Conservation (phyloP, 2,329 filamentous ascomycete genomes). For the Paecilomyces variotii region DNA sequence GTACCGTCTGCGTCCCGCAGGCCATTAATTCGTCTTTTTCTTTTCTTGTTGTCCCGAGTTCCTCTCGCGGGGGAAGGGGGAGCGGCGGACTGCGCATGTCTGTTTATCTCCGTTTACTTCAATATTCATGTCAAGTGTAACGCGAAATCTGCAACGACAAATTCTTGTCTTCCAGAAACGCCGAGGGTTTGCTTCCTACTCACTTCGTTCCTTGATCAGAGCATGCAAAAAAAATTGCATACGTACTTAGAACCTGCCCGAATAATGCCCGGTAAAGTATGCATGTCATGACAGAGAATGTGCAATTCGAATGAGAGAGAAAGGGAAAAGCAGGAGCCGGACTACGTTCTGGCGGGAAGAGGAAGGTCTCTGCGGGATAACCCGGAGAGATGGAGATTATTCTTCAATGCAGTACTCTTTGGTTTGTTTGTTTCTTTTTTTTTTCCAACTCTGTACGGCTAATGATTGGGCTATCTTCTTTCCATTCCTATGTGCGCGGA, state of each 20-base stretch:
- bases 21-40: slow-evolving; percentile 6
- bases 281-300: neutral
- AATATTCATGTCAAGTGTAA: slow-evolving; percentile 20
- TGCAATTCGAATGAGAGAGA: neutral
- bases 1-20: neutral
- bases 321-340: neutral
- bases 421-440: neutral
- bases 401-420: neutral
- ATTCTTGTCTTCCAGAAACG: slow-evolving; percentile 13
- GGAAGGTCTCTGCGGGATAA: neutral
- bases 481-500: neutral
- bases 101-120: slow-evolving; percentile 19
- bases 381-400: neutral
- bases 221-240: neutral
- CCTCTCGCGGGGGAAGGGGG: slow-evolving; percentile 18
- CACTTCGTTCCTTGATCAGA: neutral
- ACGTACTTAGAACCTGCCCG: neutral
- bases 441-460: neutral
- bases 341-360: neutral
- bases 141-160: slow-evolving; percentile 22
- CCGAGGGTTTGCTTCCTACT: slow-evolving; percentile 1
- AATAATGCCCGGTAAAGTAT: neutral
- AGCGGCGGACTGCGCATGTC: slow-evolving; percentile 19
- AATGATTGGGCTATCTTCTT: neutral
- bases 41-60: slow-evolving; percentile 8